Evolutionary conservation across 352 stramenopile genomes (phyloP).

Genomic region (Pseudoperonospora humuli): DNA sequence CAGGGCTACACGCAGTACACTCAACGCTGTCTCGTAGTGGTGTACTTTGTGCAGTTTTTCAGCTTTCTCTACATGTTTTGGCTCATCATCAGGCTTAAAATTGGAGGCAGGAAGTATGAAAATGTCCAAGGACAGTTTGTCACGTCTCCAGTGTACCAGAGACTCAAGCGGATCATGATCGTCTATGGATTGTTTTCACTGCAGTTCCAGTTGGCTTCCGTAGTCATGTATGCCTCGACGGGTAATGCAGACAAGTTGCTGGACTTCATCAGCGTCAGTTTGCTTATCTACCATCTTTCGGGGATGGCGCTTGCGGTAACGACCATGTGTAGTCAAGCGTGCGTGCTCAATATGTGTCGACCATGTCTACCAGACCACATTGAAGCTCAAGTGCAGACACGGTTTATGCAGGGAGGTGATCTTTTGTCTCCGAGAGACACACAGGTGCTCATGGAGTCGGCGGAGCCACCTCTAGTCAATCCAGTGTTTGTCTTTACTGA

Average conservation of each 20-base stretch:
- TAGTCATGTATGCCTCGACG: slow-evolving; percentile 34
- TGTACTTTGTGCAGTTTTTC: slow-evolving; percentile 43
- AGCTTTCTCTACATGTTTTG: slow-evolving; percentile 47
- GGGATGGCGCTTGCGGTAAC: slow-evolving; percentile 37
- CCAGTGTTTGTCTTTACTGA: slow-evolving; percentile 66
- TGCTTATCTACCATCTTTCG: slow-evolving; percentile 34
- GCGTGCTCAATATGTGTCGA: slow-evolving; percentile 29
- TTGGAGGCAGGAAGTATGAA: slow-evolving; percentile 49
- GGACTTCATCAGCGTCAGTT: slow-evolving; percentile 35
- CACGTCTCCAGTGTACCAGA: slow-evolving; percentile 55
- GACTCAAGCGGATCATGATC: slow-evolving; percentile 63
- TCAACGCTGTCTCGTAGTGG: slow-evolving; percentile 27
- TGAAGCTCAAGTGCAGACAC: slow-evolving; percentile 31
- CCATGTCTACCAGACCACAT: slow-evolving; percentile 36
- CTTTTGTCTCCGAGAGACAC: slow-evolving; percentile 31
- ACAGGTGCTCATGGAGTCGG: slow-evolving; percentile 30
- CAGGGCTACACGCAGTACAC: slow-evolving; percentile 46
- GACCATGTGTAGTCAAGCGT: slow-evolving; percentile 42
- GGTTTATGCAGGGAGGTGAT: slow-evolving; percentile 34
- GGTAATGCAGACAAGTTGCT: slow-evolving; percentile 23
- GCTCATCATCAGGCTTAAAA: slow-evolving; percentile 36
- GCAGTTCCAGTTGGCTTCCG: slow-evolving; percentile 49
- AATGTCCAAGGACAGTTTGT: slow-evolving; percentile 58
- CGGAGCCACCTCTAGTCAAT: slow-evolving; percentile 35
- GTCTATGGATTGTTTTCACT: slow-evolving; percentile 54